phyloP scores from a whole-genome alignment of 495 filamentous ascomycete species.

The Geopyxis carbonaria region DNA sequence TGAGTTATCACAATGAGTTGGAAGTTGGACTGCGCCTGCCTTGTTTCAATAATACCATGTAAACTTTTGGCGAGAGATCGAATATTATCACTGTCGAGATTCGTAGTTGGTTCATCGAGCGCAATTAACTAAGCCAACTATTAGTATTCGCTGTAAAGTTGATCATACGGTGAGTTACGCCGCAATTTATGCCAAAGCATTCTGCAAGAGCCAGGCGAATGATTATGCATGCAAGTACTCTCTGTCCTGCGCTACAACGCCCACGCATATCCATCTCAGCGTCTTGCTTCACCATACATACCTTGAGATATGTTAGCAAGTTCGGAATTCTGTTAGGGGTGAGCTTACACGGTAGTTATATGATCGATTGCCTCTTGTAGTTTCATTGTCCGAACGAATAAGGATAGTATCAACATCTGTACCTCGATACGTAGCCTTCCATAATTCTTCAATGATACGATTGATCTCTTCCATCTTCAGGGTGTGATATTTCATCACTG shows the following conservation, averaged over 20 bases:
- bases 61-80: conserved; percentile 67
- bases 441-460: conserved; percentile 80
- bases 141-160: not conserved
- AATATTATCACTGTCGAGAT: conserved; percentile 90
- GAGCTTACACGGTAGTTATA: conserved; percentile 81
- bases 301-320: conserved; percentile 8
- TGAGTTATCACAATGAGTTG: conserved; percentile 96
- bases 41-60: conserved; percentile 68
- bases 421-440: conserved; percentile 91
- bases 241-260: conserved; percentile 89
- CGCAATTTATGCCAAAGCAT: conserved; percentile 91
- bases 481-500: conserved; percentile 89
- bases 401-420: conserved; percentile 95
- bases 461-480: conserved; percentile 99
- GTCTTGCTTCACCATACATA: conserved; percentile 88
- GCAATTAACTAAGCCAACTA: conserved; percentile 47
- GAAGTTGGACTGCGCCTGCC: conserved; percentile 81
- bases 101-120: conserved; percentile 95
- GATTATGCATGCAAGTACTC: conserved; percentile 91
- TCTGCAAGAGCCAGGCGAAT: conserved; percentile 93
- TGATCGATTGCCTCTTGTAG: conserved; percentile 52
- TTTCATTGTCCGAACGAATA: conserved; percentile 77
- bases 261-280: conserved; percentile 99
- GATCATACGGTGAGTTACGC: conserved; percentile 28
- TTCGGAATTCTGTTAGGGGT: not conserved